Conservation (phyloP, 2,329 filamentous ascomycete species). For the Dactylellina leptospora region DNA sequence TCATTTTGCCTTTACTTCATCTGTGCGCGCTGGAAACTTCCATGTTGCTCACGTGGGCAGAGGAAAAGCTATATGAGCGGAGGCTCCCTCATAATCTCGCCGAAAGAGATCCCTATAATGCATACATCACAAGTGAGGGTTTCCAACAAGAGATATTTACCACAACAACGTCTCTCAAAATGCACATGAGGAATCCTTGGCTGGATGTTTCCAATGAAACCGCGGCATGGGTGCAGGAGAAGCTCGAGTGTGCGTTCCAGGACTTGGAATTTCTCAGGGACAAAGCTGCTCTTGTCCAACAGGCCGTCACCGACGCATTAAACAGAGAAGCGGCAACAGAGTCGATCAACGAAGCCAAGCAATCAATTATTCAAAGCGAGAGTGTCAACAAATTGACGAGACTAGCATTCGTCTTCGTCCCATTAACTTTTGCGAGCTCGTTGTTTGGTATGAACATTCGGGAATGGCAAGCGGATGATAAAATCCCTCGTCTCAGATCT, state of each 20-base stretch:
- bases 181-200: constrained; percentile 41
- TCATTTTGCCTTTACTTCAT: constrained; percentile 40
- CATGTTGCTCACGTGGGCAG: constrained; percentile 50
- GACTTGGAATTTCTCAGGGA: constrained; percentile 42
- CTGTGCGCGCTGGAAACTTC: constrained; percentile 46
- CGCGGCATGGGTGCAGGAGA: constrained; percentile 16
- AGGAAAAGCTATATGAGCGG: constrained; percentile 48
- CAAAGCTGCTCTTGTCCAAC: constrained; percentile 41
- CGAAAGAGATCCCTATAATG: constrained; percentile 46
- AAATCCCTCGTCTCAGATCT: constrained; percentile 28
- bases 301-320: constrained; percentile 43
- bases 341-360: constrained; percentile 53
- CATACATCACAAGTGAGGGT: constrained; percentile 50
- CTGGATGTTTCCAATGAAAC: constrained; percentile 21
- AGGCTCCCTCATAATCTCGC: constrained; percentile 41
- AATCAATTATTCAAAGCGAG: constrained; percentile 59
- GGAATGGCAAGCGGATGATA: constrained; percentile 52
- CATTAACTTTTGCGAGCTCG: constrained; percentile 61
- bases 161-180: constrained; percentile 45
- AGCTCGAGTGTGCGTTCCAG: constrained; percentile 41
- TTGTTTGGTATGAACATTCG: constrained; percentile 63
- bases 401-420: constrained; percentile 63
- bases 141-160: constrained; percentile 53
- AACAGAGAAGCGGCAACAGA: constrained; percentile 47
- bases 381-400: constrained; percentile 60